Evolutionary conservation across 2,329 filamentous ascomycete genomes (phyloP), one percentile per base, ranked within the genome.

Genomic region (Monilinia vaccinii-corymbosi): DNA sequence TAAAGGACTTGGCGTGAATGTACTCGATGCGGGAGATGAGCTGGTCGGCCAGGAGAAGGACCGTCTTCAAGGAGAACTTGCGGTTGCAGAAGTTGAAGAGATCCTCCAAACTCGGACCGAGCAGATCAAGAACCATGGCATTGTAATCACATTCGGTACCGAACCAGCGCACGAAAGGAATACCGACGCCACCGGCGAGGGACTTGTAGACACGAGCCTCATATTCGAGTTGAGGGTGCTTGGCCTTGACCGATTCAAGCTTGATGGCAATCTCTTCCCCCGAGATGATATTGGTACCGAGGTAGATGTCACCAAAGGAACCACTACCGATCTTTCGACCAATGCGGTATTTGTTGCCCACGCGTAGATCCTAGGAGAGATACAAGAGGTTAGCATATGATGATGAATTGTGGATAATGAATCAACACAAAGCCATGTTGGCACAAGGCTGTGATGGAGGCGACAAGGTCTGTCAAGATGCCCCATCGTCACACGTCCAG

Each of bases 21-120:
- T 97, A 97, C 78, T 99, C 94, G 76, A 99, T 97, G 71, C 94
- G 92, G 67, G 93, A 97, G 75, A 99, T 97, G 75, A 97, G 87
- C 79, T 99, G 94, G 71, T 99, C 94, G 73, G 94, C 94, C 53
- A 99, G 84, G 31, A 99, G 85, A 47, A 99, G 83, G 32, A 99
- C 94, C 1, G 94, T 99, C 87, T 99, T 99, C 68, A 99, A 79
- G 14, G 94, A 97, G 81, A 97, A 99, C 76, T 97, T 97, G 76
- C 94, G 89, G 86, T 97, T 97, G 86, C 94, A 99, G 77, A 97
- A 97, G 84, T 99, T 97, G 89, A 99, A 99, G 38, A 99, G 83
- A 74, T 99, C 94, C 78, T 99, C 94, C 76, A 99, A 79, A 72
- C 88, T 94, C 67, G 94, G 94, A 44, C 94, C 94, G 61, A 99